Percentiles rank a stretch among this genome's conserved stretches.
Evolutionary conservation across 805 yeast genomes (phyloP).

Genomic region (Candida ponderosae): DNA sequence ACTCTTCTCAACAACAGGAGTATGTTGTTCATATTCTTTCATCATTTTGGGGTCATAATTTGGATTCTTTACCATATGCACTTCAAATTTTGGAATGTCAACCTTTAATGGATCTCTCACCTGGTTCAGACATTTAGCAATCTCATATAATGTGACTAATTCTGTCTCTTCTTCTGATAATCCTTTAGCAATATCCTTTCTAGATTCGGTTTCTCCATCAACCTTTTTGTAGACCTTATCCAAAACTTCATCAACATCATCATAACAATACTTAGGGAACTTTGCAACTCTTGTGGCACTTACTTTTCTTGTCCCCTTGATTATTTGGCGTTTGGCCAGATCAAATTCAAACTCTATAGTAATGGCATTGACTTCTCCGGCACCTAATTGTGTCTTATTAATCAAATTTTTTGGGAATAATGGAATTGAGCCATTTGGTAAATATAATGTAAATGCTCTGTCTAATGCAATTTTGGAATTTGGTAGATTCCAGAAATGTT

Average conservation of each 20-base stretch:
- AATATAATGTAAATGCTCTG: conserved; percentile 61
- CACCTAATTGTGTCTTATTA: conserved; percentile 44
- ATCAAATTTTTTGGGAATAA: conserved; percentile 64
- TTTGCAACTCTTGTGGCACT: conserved; percentile 33
- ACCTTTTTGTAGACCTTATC: conserved; percentile 14
- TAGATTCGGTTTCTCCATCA: conserved; percentile 12
- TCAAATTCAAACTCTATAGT: conserved; percentile 15
- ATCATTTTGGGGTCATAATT: no score
- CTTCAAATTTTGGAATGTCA: conserved; percentile 35
- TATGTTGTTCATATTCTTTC: conserved; percentile 1
- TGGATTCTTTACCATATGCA: conserved; percentile 3
- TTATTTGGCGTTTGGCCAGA: conserved; percentile 4
- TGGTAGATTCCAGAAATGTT: conserved; percentile 1
- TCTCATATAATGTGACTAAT: conserved; percentile 25
- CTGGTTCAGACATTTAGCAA: conserved; percentile 21
- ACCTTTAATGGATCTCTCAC: conserved; percentile 20
- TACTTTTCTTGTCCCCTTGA: conserved; percentile 21
- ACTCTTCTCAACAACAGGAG: conserved; percentile 10
- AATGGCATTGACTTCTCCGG: conserved; percentile 21
- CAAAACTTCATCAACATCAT: conserved; percentile 48
- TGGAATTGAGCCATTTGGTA: conserved; percentile 56
- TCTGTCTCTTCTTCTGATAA: conserved; percentile 20
- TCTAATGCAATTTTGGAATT: conserved; percentile 50
- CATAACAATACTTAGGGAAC: conserved; percentile 54
- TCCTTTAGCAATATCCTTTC: conserved; percentile 2